These are phyloP conservation scores for Globisporangium spinosum DNA, from an alignment of 352 stramenopile species.

Conservation along the genomic window DNA sequence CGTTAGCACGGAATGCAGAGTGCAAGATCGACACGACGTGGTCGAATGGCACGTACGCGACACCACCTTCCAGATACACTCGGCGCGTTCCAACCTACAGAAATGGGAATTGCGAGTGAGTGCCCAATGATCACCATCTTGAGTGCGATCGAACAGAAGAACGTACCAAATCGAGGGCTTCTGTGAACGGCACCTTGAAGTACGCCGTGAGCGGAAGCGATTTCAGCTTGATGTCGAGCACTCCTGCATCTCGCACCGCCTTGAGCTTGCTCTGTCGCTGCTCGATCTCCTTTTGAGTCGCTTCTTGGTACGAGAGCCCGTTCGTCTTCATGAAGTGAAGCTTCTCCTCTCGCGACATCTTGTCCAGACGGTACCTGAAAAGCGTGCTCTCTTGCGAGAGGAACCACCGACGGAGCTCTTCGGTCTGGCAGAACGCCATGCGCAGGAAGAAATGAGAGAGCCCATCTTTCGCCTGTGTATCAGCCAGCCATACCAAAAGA, in stretches of 20 bases:
- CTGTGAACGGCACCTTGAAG: slow-evolving; percentile 97
- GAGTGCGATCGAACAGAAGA: not conserved
- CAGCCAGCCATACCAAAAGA: not conserved
- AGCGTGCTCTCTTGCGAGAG: slow-evolving; percentile 93
- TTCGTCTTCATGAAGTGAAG: slow-evolving; percentile 87
- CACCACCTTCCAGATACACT: slow-evolving; percentile 93
- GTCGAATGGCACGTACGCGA: slow-evolving; percentile 94
- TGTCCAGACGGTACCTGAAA: slow-evolving; percentile 91
- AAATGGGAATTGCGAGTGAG: not conserved
- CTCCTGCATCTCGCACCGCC: slow-evolving; percentile 54
- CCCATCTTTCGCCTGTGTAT: slow-evolving; percentile 76
- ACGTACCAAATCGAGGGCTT: slow-evolving; percentile 92
- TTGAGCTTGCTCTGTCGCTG: slow-evolving; percentile 58
- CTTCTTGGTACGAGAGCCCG: slow-evolving; percentile 72
- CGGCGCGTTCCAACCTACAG: slow-evolving; percentile 64
- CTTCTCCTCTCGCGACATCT: slow-evolving; percentile 86
- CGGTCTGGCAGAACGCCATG: slow-evolving; percentile 96
- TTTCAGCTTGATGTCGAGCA: slow-evolving; percentile 38
- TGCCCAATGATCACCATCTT: too few species aligned
- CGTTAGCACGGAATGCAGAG: slow-evolving; percentile 88
- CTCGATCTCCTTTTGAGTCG: slow-evolving; percentile 63
- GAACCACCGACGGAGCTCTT: slow-evolving; percentile 98
- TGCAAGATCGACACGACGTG: slow-evolving; percentile 94
- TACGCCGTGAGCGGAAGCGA: slow-evolving; percentile 67
- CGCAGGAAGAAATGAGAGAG: slow-evolving; percentile 98